phyloP scores from a whole-genome alignment of 768 basidiomycete genomes.

The Collybia nuda region DNA sequence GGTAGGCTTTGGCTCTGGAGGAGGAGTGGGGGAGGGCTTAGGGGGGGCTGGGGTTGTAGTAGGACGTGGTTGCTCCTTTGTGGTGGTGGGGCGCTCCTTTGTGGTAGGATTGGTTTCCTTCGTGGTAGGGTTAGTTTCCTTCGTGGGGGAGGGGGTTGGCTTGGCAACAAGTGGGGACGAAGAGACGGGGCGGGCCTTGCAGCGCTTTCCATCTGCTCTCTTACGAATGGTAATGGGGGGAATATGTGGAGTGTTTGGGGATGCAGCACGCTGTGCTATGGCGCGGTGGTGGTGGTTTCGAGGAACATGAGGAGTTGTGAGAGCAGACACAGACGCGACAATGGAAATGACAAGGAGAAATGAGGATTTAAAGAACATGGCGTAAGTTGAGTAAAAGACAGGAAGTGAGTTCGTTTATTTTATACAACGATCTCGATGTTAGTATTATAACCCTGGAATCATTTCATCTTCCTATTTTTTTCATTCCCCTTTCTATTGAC shows the following conservation, averaged over 20 bases:
- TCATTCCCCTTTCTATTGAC: constrained; percentile 6
- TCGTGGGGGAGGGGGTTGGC: constrained; percentile 14
- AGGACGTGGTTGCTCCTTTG: constrained; percentile 10
- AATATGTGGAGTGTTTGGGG: constrained; percentile 22
- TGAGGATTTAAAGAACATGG: constrained; percentile 16
- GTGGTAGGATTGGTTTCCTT: constrained; percentile 19
- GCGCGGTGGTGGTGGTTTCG: constrained; percentile 36
- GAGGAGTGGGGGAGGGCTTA: constrained; percentile 13
- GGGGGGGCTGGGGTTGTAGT: constrained; percentile 11
- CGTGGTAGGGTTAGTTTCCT: constrained; percentile 18
- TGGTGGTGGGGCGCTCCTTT: constrained; percentile 11
- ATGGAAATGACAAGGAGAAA: constrained; percentile 23
- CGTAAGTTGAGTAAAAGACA: not conserved
- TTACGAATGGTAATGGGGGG: constrained; percentile 18
- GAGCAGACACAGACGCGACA: constrained; percentile 33
- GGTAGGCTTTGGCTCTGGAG: constrained; percentile 12
- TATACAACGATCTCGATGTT: too few species aligned
- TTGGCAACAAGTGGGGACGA: constrained; percentile 12
- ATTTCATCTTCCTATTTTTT: not conserved
- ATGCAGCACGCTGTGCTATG: constrained; percentile 42
- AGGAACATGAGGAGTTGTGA: constrained; percentile 40
- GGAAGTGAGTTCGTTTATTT: not conserved
- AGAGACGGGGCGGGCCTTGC: constrained; percentile 32
- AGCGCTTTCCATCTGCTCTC: constrained; percentile 33
- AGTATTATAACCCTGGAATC: too few species aligned